Percentiles rank a stretch among this genome's conserved stretches.
Evolutionary conservation across 352 stramenopile species (phyloP).

Genomic region (Pythium vanterpoolii): DNA sequence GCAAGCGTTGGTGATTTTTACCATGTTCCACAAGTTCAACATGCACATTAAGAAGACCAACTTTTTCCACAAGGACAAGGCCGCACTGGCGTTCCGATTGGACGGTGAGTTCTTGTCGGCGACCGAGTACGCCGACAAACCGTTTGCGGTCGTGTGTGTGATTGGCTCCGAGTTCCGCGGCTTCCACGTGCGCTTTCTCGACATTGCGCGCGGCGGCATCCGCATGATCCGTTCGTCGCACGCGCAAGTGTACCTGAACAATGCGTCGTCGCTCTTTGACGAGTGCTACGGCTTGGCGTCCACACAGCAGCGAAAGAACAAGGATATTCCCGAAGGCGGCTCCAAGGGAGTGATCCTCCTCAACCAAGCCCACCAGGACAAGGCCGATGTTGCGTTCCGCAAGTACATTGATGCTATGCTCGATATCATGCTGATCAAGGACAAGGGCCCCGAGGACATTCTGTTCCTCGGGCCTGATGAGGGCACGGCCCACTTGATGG

Average conservation of each 20-base stretch:
- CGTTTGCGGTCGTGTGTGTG: conserved; percentile 94
- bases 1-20: conserved; percentile 75
- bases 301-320: conserved; percentile 99
- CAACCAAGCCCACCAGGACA: conserved; percentile 89
- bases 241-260: conserved; percentile 89
- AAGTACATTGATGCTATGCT: conserved; percentile 25
- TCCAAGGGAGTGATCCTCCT: conserved; percentile 96
- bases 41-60: conserved; percentile 79
- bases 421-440: conserved; percentile 96
- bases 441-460: conserved; percentile 93
- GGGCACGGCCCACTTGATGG: conserved; percentile 96
- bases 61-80: conserved; percentile 82
- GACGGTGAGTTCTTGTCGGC: conserved; percentile 71
- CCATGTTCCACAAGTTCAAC: conserved; percentile 85
- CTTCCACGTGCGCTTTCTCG: conserved; percentile 97
- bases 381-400: conserved; percentile 38
- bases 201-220: conserved; percentile 96
- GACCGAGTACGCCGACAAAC: conserved; percentile 80
- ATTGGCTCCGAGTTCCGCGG: conserved; percentile 96
- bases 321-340: conserved; percentile 98
- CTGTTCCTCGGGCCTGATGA: conserved; percentile 98
- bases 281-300: conserved; percentile 96
- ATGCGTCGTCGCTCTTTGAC: conserved; percentile 92
- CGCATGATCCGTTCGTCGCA: conserved; percentile 87
- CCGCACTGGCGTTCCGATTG: conserved; percentile 67